Evolutionary conservation across 2,329 filamentous ascomycete species (phyloP).

Genomic region (Phialemonium atrogriseum): DNA sequence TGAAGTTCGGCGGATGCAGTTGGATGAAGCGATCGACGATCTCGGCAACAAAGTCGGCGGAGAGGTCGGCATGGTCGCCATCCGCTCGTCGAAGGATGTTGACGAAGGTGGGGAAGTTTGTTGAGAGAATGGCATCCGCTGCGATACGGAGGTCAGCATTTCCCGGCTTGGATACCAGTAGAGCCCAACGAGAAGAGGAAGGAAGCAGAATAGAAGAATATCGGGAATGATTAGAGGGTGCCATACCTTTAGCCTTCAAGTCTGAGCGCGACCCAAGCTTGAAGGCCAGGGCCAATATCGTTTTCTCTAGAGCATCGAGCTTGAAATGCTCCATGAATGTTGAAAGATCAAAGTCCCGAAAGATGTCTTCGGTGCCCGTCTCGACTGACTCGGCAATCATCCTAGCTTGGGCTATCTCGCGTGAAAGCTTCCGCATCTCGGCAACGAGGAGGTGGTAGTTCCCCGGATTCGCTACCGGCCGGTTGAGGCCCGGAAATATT

Average conservation of each 20-base stretch:
- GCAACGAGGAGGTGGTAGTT: slow-evolving; percentile 75
- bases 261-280: slow-evolving; percentile 74
- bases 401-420: slow-evolving; percentile 71
- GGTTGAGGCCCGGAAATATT: slow-evolving; percentile 75
- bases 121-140: slow-evolving; percentile 87
- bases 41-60: slow-evolving; percentile 62
- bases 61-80: slow-evolving; percentile 57
- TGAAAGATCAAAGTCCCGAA: slow-evolving; percentile 92
- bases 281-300: slow-evolving; percentile 80
- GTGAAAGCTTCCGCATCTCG: slow-evolving; percentile 80
- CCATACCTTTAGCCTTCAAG: slow-evolving; percentile 78
- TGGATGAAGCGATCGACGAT: slow-evolving; percentile 83
- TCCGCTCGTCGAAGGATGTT: slow-evolving; percentile 63
- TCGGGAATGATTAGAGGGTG: too few species aligned
- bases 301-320: slow-evolving; percentile 80
- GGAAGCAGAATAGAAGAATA: background rate
- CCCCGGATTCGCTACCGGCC: slow-evolving; percentile 65
- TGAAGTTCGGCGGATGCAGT: slow-evolving; percentile 79
- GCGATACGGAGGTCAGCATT: slow-evolving; percentile 5
- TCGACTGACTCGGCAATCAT: slow-evolving; percentile 94
- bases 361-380: slow-evolving; percentile 82
- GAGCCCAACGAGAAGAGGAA: slow-evolving; percentile 1
- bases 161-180: too few species aligned
- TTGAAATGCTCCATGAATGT: slow-evolving; percentile 96
- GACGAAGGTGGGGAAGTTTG: slow-evolving; percentile 69